Conservation (phyloP, 768 basidiomycete species). For the Calocera cornea region DNA sequence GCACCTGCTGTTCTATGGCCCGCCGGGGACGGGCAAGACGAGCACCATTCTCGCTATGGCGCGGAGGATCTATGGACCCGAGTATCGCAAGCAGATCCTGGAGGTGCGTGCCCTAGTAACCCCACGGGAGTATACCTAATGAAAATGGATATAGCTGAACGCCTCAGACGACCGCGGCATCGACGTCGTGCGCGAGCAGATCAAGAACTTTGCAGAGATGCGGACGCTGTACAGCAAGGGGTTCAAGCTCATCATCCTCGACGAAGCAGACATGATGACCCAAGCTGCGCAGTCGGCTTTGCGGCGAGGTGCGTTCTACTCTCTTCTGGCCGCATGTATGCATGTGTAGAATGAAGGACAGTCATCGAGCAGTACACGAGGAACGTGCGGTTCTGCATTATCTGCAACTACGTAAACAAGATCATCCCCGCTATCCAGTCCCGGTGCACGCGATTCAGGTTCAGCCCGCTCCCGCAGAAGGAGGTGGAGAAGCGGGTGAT, state of each 20-base stretch:
- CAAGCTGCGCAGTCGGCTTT: constrained; percentile 92
- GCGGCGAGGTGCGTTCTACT: constrained; percentile 42
- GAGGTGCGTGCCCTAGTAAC: constrained; percentile 40
- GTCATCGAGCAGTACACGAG: constrained; percentile 98
- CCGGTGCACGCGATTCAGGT: constrained; percentile 93
- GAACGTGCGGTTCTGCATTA: constrained; percentile 98
- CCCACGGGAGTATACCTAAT: not conserved
- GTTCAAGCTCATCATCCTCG: constrained; percentile 94
- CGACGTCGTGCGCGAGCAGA: constrained; percentile 95
- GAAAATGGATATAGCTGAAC: constrained; percentile 49
- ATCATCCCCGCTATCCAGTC: constrained; percentile 97
- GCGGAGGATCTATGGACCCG: constrained; percentile 77
- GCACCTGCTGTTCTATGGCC: constrained; percentile 92
- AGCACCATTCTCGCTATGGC: constrained; percentile 94
- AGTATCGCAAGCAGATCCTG: constrained; percentile 81
- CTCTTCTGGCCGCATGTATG: not conserved
- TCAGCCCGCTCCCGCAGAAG: constrained; percentile 73
- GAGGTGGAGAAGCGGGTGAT: constrained; percentile 78
- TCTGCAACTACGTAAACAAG: constrained; percentile 99
- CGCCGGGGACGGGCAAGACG: constrained; percentile 97
- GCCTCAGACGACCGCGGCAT: constrained; percentile 98
- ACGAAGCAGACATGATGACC: constrained; percentile 99
- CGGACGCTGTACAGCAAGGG: constrained; percentile 77
- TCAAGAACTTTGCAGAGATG: constrained; percentile 96
- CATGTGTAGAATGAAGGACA: constrained; percentile 11